Evolutionary conservation across 768 basidiomycete species (phyloP), one percentile per base, ranked within the genome.

Genomic region (Cantharellus cinnabarinus): DNA sequence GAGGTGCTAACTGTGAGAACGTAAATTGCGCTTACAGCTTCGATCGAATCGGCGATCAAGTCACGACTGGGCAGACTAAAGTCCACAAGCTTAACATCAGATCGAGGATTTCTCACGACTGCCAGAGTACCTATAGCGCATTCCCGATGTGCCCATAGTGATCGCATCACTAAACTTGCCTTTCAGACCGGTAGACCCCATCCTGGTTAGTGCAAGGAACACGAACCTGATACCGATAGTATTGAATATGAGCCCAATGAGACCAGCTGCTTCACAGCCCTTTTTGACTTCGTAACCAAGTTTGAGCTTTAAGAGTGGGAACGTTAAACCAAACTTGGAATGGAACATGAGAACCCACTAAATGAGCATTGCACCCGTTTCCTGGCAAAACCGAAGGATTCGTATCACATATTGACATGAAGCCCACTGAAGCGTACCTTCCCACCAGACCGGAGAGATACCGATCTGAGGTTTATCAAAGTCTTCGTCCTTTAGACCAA

Each of bases 391-490:
- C 40, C 15, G 57, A 38, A 35, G 14, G 50, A 48, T 20, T 10
- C 57, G 55, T 41, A 58, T 62, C 44, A 56, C 29, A 14, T 57
- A 14, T 38, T 42, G 56, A 39, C 15, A 48, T 59, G 5, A 51
- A 55, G 5, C 5, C 20, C 20, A 29, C 20, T 57, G 63, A 61
- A 63, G 66, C 68, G n/a, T 48, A 83, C 87, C 87, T 76, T 90
- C 88, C 86, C 87, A 91, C 88, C 88, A 91, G 57, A 89, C 76
- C 2, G 85, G 82, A 39, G 85, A 85, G 66, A 91, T 88, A 52
- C 89, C 89, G 65, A 91, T 82, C 83, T 90, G 88, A 58, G 89
- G 80, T 68, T 87, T 89, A 59, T 82, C 68, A 80, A 90, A 85
- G 64, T 90, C 88, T 63, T 79, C 77, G 65, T 85, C 84, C 34